Conservation (phyloP, 768 basidiomycete species). For the Filobasidium floriforme region DNA sequence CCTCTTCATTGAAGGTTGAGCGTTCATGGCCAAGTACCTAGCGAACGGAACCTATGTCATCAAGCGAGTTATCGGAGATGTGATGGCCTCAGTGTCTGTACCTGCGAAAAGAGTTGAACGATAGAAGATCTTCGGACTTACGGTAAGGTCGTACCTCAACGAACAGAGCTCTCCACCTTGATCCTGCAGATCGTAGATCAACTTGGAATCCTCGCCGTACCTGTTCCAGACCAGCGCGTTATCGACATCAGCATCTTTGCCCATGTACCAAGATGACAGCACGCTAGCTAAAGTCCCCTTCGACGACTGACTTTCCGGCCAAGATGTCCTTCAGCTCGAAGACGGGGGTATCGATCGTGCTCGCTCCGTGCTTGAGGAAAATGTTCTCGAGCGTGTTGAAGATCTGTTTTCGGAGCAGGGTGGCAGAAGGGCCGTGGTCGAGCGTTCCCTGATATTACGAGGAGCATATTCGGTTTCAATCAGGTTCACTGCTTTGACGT, state of each 20-base stretch:
- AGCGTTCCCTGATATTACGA: conserved; percentile 67
- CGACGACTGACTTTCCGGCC: conserved; percentile 63
- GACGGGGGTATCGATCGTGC: conserved; percentile 92
- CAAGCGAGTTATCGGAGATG: conserved; percentile 3
- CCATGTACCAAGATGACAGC: too few relatives aligned
- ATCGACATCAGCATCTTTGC: neutral
- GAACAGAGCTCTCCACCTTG: conserved; percentile 96
- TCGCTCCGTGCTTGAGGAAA: conserved; percentile 81
- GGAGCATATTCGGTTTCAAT: conserved; percentile 4
- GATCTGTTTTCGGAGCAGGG: conserved; percentile 82
- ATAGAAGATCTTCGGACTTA: too few relatives aligned
- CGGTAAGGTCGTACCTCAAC: conserved; percentile 90
- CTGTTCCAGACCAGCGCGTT: conserved; percentile 6
- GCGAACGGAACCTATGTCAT: conserved; percentile 67
- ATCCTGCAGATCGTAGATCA: conserved; percentile 95
- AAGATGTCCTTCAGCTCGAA: conserved; percentile 96
- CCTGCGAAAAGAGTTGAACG: too few relatives aligned
- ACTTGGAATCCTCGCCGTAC: conserved; percentile 89
- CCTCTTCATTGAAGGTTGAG: conserved; percentile 67
- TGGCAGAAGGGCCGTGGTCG: conserved; percentile 86
- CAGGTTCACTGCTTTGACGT: neutral
- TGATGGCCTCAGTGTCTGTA: too few relatives aligned
- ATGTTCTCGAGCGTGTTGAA: conserved; percentile 78
- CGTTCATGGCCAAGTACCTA: conserved; percentile 88
- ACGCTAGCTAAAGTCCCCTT: too few relatives aligned